These are phyloP conservation scores for Flaveria robusta DNA, from an alignment of 129 eudicot genomes.

Conservation along the genomic window DNA sequence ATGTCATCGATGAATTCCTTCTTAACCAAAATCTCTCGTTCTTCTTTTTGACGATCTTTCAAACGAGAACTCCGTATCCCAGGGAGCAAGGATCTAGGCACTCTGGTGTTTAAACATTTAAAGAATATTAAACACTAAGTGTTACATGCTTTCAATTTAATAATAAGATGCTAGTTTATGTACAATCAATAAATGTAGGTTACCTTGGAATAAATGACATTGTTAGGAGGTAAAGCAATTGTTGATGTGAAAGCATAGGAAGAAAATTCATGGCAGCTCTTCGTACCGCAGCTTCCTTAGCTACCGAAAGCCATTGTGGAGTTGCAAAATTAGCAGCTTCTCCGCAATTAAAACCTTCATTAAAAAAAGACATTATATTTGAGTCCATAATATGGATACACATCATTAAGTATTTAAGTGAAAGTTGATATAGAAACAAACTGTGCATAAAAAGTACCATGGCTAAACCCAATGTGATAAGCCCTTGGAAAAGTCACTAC, in stretches of 20 bases:
- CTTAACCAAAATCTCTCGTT: constrained; percentile 76
- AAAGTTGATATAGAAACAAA: constrained; percentile 13
- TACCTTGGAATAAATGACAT: constrained; percentile 96
- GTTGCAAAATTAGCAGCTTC: constrained; percentile 99
- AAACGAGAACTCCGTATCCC: constrained; percentile 90
- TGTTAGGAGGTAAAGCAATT: constrained; percentile 78
- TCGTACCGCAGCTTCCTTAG: constrained; percentile 98
- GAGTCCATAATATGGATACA: constrained; percentile 18
- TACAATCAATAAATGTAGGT: constrained; percentile 26
- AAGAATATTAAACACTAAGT: constrained; percentile 9
- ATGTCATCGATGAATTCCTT: constrained; percentile 87
- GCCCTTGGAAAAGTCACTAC: constrained; percentile 99
- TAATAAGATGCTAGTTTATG: neutral
- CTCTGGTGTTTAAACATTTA: constrained; percentile 51
- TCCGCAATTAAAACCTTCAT: constrained; percentile 93
- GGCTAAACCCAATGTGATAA: constrained; percentile 97
- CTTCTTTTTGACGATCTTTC: constrained; percentile 85
- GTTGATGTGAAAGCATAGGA: constrained; percentile 99
- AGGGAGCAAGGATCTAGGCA: constrained; percentile 82
- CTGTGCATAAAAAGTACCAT: constrained; percentile 58
- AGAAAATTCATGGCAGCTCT: constrained; percentile 97
- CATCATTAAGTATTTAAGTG: neutral
- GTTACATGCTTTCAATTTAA: constrained; percentile 7
- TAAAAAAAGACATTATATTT: constrained; percentile 3
- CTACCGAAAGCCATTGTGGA: constrained; percentile 85